Base-by-base conservation (phyloP, 192 early-diverging fungal species). In the Backusella mclennaniae region DNA sequence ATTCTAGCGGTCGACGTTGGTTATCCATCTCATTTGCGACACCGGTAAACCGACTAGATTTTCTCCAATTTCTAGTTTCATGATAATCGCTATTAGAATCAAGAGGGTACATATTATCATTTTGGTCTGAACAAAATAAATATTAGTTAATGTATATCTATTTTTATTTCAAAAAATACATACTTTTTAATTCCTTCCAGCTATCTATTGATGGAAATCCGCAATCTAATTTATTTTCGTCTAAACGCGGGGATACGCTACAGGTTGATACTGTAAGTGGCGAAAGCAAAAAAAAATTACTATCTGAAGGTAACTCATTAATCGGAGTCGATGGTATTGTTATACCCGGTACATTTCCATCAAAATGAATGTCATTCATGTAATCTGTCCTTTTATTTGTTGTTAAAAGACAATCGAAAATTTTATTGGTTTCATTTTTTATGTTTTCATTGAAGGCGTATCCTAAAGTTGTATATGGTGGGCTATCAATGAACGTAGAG, bases 31-130 rank as follows among this genome's bases (percentile, higher is more conserved):
- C 53, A 26, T 59, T 59, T 12, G 19, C 21, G 4, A 17, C 14
- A 35, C 12, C 35, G 21, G 35, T 59, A 17, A 56, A 23, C 12
- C 53, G 53, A 21, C 23, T 26, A 8, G 52, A 59, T 39, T 56
- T 73, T 73, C 73, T 73, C 73, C 73, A 73, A 12, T 31, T 41
- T 67, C 73, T 75, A 23, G 73, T 46, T 75, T 66, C 66, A 42
- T 75, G 73, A 19, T 49, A 29, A 67, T 75, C 56, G 17, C 14
- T 41, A 17, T 42, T 56, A 3, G 21, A 4, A 73, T 73, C 71
- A 35, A 73, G 21, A n/a, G 38, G 52, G 5, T 63, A 12, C 21
- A 59, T 39, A 4, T 12, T 35, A 29, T 36, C 5, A 41, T 73
- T 31, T 59, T 53, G 31, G 1, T 9, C 69, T 56, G 19, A 59